A percentile compares a stretch with the other conserved stretches of the same genome.
Conservation (phyloP, 768 basidiomycete species). For the Daedaleopsis nitida region DNA sequence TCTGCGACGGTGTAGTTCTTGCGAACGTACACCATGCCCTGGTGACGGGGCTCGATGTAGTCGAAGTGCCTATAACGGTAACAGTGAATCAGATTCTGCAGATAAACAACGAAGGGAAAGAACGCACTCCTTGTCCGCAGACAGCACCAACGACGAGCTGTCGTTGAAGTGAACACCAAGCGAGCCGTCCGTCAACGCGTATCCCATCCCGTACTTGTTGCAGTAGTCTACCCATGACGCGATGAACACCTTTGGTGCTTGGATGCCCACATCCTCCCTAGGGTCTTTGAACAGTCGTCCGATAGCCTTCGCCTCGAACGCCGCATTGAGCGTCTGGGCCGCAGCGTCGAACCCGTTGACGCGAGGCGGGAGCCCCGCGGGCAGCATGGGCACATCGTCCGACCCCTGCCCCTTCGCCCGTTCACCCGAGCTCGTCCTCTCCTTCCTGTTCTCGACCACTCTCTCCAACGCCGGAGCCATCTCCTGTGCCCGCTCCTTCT, state of each 20-base stretch:
- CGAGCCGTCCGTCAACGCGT: constrained; percentile 92
- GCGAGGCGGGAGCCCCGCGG: constrained; percentile 31
- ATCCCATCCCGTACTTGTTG: constrained; percentile 99
- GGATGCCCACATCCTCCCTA: constrained; percentile 50
- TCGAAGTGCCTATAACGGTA: constrained; percentile 73
- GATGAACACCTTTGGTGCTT: constrained; percentile 83
- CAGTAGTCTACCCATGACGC: constrained; percentile 99
- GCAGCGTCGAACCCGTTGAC: constrained; percentile 71
- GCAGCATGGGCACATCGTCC: constrained; percentile 19
- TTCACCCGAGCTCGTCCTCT: constrained; percentile 14
- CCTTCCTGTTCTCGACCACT: neutral
- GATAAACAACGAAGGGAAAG: constrained; percentile 7
- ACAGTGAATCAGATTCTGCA: constrained; percentile 1
- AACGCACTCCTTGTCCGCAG: constrained; percentile 84
- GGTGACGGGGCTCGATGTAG: constrained; percentile 71
- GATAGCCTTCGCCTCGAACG: constrained; percentile 67
- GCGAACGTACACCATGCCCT: constrained; percentile 68
- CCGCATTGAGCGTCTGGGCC: constrained; percentile 49
- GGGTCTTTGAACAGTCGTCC: constrained; percentile 73
- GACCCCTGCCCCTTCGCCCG: neutral
- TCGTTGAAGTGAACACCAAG: constrained; percentile 98
- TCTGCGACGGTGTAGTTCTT: constrained; percentile 69
- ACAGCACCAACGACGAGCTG: constrained; percentile 81
- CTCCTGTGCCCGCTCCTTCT: constrained; percentile 20
- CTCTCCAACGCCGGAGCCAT: too few species aligned